Conservation (phyloP, 73 alveolate species). For the Stentor coeruleus region DNA sequence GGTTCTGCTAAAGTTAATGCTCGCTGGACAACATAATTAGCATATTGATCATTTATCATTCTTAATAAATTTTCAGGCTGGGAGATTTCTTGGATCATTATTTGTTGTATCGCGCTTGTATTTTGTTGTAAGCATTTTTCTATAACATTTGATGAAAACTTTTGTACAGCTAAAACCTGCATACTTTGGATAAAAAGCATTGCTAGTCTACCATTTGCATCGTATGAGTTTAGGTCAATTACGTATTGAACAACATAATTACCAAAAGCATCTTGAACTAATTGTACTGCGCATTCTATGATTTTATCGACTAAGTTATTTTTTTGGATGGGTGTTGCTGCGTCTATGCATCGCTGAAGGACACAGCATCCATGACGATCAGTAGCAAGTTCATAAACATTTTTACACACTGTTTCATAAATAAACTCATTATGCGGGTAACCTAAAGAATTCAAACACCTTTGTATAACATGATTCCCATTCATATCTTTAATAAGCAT, state of each 20-base stretch:
- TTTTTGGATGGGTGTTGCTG: constrained; percentile 39
- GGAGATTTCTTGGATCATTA: background rate
- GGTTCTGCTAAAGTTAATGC: too few species aligned
- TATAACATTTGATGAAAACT: constrained; percentile 62
- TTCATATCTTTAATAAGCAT: constrained; percentile 61
- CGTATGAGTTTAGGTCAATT: background rate
- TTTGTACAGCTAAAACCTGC: constrained; percentile 51
- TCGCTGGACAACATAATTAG: too few species aligned
- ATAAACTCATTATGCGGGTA: constrained; percentile 47
- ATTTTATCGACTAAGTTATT: constrained; percentile 45
- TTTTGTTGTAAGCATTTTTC: constrained; percentile 36
- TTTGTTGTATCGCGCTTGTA: background rate
- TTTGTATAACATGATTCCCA: constrained; percentile 78
- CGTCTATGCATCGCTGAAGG: constrained; percentile 68
- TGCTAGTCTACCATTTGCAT: background rate
- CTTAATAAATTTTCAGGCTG: background rate
- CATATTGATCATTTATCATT: constrained; percentile 6
- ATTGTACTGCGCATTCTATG: constrained; percentile 36
- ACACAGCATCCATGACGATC: constrained; percentile 90
- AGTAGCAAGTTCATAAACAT: constrained; percentile 58
- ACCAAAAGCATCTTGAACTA: constrained; percentile 76
- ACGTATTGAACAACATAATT: constrained; percentile 74
- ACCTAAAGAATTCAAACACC: constrained; percentile 41
- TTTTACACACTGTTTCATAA: constrained; percentile 51
- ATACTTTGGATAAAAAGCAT: constrained; percentile 24